A percentile compares a stretch with the other conserved stretches of the same genome.
Evolutionary conservation across 2,329 filamentous ascomycete genomes (phyloP).

Genomic region (Geosmithia putterillii): DNA sequence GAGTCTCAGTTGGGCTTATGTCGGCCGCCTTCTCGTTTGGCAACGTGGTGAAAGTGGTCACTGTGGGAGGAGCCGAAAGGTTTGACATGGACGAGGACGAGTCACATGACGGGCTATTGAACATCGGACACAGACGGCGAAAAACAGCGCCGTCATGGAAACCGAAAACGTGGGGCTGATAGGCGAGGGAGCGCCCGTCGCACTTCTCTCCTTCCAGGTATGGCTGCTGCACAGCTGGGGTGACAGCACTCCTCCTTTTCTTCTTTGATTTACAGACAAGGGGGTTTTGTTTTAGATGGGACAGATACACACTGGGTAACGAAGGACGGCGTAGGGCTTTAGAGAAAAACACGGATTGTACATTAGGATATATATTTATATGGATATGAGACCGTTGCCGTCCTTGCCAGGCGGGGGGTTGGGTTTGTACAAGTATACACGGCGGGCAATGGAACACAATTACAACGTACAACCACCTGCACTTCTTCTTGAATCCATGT

Average conservation of each 20-base stretch:
- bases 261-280: not conserved
- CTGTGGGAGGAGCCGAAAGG: conserved; percentile 47
- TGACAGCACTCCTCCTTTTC: not conserved
- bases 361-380: not conserved
- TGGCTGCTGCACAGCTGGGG: too few relatives aligned
- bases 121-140: conserved; percentile 24
- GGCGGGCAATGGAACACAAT: too few relatives aligned
- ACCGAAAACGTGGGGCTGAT: conserved; percentile 1
- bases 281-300: not conserved
- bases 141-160: conserved; percentile 11
- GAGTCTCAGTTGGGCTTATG: conserved; percentile 46
- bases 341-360: not conserved
- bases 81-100: conserved; percentile 34
- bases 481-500: too few relatives aligned
- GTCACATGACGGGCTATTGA: conserved; percentile 15
- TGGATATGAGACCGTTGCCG: too few relatives aligned
- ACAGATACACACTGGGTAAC: too few relatives aligned
- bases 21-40: conserved; percentile 61
- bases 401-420: too few relatives aligned
- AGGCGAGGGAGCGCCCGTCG: too few relatives aligned
- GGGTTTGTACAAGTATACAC: too few relatives aligned
- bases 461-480: too few relatives aligned
- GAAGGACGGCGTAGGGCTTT: too few relatives aligned
- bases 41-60: conserved; percentile 60
- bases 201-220: too few relatives aligned